A percentile compares a stretch with the other conserved stretches of the same genome.
These are phyloP conservation scores for Begonia fuchsioides DNA, from an alignment of 306 rosid genomes.

Conservation along the genomic window DNA sequence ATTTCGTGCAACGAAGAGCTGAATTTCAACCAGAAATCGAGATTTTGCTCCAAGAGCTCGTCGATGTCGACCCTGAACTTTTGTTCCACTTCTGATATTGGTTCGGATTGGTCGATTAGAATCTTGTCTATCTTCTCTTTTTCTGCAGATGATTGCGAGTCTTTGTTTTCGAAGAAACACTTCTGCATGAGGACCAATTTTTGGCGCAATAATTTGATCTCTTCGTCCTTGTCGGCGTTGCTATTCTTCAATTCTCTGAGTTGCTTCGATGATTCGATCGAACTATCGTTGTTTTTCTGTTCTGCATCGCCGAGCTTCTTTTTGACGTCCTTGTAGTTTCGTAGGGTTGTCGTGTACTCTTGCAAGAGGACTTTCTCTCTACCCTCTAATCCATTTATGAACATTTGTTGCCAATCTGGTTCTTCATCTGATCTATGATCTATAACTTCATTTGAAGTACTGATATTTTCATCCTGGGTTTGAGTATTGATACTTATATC, in stretches of 20 bases:
- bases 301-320: constrained; percentile 52
- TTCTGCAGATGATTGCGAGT: constrained; percentile 9
- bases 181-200: constrained; percentile 48
- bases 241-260: constrained; percentile 46
- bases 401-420: constrained; percentile 70
- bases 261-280: constrained; percentile 29
- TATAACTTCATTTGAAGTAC: constrained; percentile 9
- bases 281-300: constrained; percentile 23
- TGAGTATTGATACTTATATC: too few relatives aligned
- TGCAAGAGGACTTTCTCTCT: constrained; percentile 48
- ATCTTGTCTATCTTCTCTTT: constrained; percentile 16
- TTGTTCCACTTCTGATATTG: constrained; percentile 50
- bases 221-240: constrained; percentile 64
- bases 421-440: constrained; percentile 36
- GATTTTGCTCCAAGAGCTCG: constrained; percentile 78
- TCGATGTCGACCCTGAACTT: constrained; percentile 53
- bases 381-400: constrained; percentile 46
- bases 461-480: constrained; percentile 4
- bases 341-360: constrained; percentile 72
- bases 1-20: constrained; percentile 62
- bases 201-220: constrained; percentile 51
- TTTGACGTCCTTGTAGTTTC: constrained; percentile 70
- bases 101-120: constrained; percentile 13
- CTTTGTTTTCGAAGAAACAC: constrained; percentile 32
- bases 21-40: constrained; percentile 75